phyloP scores from a whole-genome alignment of 2,329 filamentous ascomycete genomes.

The Hansfordia pulvinata region DNA sequence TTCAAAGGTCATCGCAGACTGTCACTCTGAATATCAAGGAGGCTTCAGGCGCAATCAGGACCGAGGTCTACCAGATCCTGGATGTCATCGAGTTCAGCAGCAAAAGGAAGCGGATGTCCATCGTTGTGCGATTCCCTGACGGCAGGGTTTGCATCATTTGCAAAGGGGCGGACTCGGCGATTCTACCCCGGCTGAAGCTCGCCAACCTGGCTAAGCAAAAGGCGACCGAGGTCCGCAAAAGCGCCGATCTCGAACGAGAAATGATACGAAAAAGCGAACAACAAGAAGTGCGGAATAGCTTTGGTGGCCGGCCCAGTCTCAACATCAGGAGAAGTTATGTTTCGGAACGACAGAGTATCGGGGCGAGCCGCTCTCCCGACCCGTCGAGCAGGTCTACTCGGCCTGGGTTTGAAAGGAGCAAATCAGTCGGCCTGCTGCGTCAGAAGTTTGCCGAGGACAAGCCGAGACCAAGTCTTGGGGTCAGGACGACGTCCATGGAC shows the following conservation, averaged over 20 bases:
- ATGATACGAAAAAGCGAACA: slow-evolving; percentile 41
- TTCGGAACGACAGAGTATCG: slow-evolving; percentile 10
- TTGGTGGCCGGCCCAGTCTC: slow-evolving; percentile 39
- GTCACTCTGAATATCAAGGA: slow-evolving; percentile 39
- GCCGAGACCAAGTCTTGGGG: slow-evolving; percentile 25
- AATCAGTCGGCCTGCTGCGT: slow-evolving; percentile 14
- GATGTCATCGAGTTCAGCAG: slow-evolving; percentile 89
- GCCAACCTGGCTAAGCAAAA: slow-evolving; percentile 66
- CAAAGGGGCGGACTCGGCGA: slow-evolving; percentile 79
- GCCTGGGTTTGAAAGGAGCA: slow-evolving; percentile 14
- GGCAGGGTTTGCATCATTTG: slow-evolving; percentile 71
- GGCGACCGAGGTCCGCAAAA: slow-evolving; percentile 49
- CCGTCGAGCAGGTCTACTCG: slow-evolving; percentile 4
- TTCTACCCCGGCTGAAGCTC: slow-evolving; percentile 65
- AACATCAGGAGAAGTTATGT: slow-evolving; percentile 29
- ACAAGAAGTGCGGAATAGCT: slow-evolving; percentile 37
- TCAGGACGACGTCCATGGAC: slow-evolving; percentile 34
- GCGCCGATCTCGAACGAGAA: slow-evolving; percentile 43
- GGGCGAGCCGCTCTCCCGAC: slow-evolving; percentile 5
- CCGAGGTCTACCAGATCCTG: slow-evolving; percentile 63
- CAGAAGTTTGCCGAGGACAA: slow-evolving; percentile 23
- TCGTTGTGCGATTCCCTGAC: slow-evolving; percentile 76
- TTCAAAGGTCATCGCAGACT: slow-evolving; percentile 57
- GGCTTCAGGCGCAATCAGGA: slow-evolving; percentile 22
- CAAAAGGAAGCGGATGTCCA: slow-evolving; percentile 80